Conservation (phyloP, 139 green algal genomes). For the Micromonas commoda region DNA sequence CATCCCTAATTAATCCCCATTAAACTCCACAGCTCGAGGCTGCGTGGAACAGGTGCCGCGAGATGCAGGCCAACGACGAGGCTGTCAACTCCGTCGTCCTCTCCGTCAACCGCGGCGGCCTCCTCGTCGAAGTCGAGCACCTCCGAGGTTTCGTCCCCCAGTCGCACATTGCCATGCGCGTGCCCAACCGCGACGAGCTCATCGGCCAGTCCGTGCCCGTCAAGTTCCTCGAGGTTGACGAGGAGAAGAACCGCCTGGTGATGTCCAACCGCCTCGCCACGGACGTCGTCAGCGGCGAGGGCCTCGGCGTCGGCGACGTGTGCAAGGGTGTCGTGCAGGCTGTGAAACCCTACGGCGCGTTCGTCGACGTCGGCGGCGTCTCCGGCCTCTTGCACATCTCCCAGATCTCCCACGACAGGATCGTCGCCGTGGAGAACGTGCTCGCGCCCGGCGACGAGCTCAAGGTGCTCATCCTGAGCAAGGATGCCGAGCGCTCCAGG, state of each 20-base stretch:
- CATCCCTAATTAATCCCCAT: background rate
- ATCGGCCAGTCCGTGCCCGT: slow-evolving; percentile 68
- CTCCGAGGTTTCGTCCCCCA: slow-evolving; percentile 75
- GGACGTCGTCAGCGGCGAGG: slow-evolving; percentile 11
- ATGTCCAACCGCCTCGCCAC: slow-evolving; percentile 48
- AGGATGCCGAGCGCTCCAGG: slow-evolving; percentile 77
- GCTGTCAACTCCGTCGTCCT: slow-evolving; percentile 64
- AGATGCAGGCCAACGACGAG: slow-evolving; percentile 70
- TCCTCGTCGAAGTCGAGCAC: slow-evolving; percentile 65
- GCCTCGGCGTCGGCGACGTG: slow-evolving; percentile 73
- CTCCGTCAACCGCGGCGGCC: slow-evolving; percentile 66
- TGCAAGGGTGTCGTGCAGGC: slow-evolving; percentile 77
- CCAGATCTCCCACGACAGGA: slow-evolving; percentile 89
- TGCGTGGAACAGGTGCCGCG: slow-evolving; percentile 36
- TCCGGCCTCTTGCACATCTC: slow-evolving; percentile 93
- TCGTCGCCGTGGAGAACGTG: slow-evolving; percentile 85
- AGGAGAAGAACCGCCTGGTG: slow-evolving; percentile 79
- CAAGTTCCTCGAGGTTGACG: slow-evolving; percentile 94
- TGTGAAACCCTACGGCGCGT: slow-evolving; percentile 94
- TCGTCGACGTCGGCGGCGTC: slow-evolving; percentile 88
- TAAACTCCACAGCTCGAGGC: slow-evolving; percentile 38
- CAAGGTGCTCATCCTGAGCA: slow-evolving; percentile 95
- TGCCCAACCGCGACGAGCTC: slow-evolving; percentile 37
- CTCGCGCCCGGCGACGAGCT: slow-evolving; percentile 79
- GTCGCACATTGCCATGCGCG: slow-evolving; percentile 51